phyloP scores from a whole-genome alignment of 1,284 basidiomycete genomes.

The Moesziomyces sp. region DNA sequence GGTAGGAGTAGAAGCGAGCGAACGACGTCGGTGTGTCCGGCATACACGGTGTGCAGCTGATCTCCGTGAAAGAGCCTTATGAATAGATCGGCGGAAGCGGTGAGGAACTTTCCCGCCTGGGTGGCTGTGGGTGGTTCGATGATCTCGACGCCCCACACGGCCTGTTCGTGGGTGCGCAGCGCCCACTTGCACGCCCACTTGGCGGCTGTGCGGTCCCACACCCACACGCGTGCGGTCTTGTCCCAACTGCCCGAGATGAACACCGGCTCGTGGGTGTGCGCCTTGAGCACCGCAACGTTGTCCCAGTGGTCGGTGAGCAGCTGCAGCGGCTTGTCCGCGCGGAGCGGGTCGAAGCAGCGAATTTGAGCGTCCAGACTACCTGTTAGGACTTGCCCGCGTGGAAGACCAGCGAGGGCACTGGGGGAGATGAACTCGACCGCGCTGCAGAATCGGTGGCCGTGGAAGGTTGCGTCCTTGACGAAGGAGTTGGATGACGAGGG shows the following conservation, averaged over 20 bases:
- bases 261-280: slow-evolving; percentile 1
- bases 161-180: slow-evolving; percentile 46
- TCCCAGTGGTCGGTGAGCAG: slow-evolving; percentile 49
- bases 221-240: slow-evolving; percentile 41
- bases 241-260: slow-evolving; percentile 55
- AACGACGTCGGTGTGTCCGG: slow-evolving; percentile 52
- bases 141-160: slow-evolving; percentile 52
- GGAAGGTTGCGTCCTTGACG: slow-evolving; percentile 15
- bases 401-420: slow-evolving; percentile 1
- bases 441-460: slow-evolving; percentile 32
- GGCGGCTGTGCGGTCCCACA: slow-evolving; percentile 10
- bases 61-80: slow-evolving; percentile 51
- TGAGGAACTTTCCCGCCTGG: slow-evolving; percentile 38
- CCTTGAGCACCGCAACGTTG: slow-evolving; percentile 42
- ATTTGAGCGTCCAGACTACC: slow-evolving; percentile 47
- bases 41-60: slow-evolving; percentile 34
- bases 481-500: slow-evolving; percentile 4
- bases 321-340: slow-evolving; percentile 29
- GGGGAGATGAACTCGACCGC: slow-evolving; percentile 26
- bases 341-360: slow-evolving; percentile 44
- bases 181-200: slow-evolving; percentile 28
- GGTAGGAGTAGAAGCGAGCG: slow-evolving; percentile 30
- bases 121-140: slow-evolving; percentile 17
- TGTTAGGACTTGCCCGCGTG: slow-evolving; percentile 32
- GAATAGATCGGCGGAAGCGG: slow-evolving; percentile 50